phyloP scores from a whole-genome alignment of 352 stramenopile species.

The Thalassiosira ordinaria region DNA sequence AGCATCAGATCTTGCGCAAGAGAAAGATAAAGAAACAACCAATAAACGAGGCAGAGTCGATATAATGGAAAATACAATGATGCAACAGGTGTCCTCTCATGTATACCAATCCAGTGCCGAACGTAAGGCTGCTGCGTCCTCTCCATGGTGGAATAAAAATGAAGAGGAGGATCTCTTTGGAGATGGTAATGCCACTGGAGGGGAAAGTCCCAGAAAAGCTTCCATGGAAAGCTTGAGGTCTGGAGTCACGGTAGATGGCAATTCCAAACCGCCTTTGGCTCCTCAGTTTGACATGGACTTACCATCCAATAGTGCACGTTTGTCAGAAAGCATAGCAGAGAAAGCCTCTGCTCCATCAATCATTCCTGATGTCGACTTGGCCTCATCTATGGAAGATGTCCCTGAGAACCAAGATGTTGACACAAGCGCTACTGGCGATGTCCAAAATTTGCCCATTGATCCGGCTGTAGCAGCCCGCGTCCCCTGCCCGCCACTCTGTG shows the following conservation, averaged over 20 bases:
- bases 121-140: background rate
- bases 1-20: slow-evolving; percentile 6
- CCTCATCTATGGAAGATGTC: slow-evolving; percentile 1
- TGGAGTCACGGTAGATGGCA: background rate
- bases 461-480: slow-evolving; percentile 43
- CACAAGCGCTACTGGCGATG: background rate
- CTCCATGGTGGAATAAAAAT: slow-evolving; percentile 40
- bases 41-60: no score
- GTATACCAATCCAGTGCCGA: slow-evolving; percentile 15
- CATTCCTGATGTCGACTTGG: background rate
- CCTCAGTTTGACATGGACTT: slow-evolving; percentile 5
- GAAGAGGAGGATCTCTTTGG: slow-evolving; percentile 46
- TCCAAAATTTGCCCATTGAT: slow-evolving; percentile 33
- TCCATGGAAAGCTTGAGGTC: background rate
- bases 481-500: slow-evolving; percentile 76
- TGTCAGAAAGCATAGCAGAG: slow-evolving; percentile 4
- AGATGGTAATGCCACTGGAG: background rate
- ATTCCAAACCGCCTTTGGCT: slow-evolving; percentile 2
- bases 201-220: slow-evolving; percentile 2
- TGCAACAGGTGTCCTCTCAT: background rate
- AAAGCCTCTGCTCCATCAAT: slow-evolving; percentile 11
- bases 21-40: no score
- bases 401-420: slow-evolving; percentile 9
- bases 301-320: slow-evolving; percentile 3
- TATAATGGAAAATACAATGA: no score